These are phyloP conservation scores for Phytophthora cactorum DNA, from an alignment of 352 stramenopile species.

Conservation along the genomic window DNA sequence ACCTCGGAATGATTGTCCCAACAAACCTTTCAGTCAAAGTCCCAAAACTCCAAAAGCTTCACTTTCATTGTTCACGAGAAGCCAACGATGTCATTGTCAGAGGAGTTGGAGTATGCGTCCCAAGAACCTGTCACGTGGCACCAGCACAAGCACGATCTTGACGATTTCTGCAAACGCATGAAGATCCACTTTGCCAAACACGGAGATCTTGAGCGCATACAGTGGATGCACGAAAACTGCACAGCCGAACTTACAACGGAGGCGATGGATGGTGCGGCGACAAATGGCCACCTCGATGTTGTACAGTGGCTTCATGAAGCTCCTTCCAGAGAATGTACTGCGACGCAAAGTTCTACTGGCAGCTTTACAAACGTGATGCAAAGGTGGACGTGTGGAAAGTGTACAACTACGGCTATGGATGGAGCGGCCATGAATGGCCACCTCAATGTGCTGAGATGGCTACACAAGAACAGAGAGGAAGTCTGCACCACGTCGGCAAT, in stretches of 20 bases:
- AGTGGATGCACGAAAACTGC: slow-evolving; percentile 24
- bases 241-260: not conserved
- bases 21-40: not conserved
- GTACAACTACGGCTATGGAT: slow-evolving; percentile 24
- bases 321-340: not conserved
- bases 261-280: slow-evolving; percentile 24
- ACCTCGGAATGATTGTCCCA: not conserved
- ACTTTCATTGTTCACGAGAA: not conserved
- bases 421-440: slow-evolving; percentile 27
- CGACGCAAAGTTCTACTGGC: not conserved
- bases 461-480: slow-evolving; percentile 25
- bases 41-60: not conserved
- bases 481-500: slow-evolving; percentile 21
- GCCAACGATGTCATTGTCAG: not conserved
- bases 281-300: slow-evolving; percentile 18
- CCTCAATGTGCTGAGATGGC: slow-evolving; percentile 25
- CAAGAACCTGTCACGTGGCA: not conserved
- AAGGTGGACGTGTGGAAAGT: slow-evolving; percentile 1
- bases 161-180: slow-evolving; percentile 13
- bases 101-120: not conserved
- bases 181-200: slow-evolving; percentile 10
- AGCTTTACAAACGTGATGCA: not conserved
- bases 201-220: not conserved
- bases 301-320: slow-evolving; percentile 23
- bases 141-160: not conserved